Base-by-base conservation (phyloP, 202 grass and related monocot genomes). In the Zizania palustris region DNA sequence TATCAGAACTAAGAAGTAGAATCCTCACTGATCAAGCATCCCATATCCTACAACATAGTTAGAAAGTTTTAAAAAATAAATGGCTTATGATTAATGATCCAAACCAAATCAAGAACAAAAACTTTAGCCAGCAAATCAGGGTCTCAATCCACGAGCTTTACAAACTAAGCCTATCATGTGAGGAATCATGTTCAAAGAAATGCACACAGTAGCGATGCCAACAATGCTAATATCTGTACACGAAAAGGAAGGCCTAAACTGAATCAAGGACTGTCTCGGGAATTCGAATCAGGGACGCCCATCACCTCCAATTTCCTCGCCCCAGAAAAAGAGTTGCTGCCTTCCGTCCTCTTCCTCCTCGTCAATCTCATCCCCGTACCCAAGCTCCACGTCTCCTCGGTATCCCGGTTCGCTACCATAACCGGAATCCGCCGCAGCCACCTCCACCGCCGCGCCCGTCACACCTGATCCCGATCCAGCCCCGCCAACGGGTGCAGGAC, bases 401-500 rank as follows among this genome's bases (percentile, higher is more conserved):
- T 98, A 98, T 3, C 95, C 95, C 18, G 95, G 91, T 34, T 98
- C 95, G 71, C 95, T 98, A 45, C 95, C 86, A 21, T 98, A 98
- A 3, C 95, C 95, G 14, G 95, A 90, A 63, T 98, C 95, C 28
- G 80, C 85, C 9, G 59, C 72, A 3, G 76, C 72, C n/a, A 60
- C 72, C 76, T 88, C 76, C 21, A 61, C 86, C 18, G 16, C 81
- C 4, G 76, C 36, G 37, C 70, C 71, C 22, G n/a, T 28, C 18
- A 16, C 76, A 36, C 71, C 81, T 19, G 57, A 55, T 65, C 71
- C 86, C 3, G 59, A 73, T 37, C 65, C 86, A 18, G n/a, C 59
- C 64, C 71, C 76, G 18, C 71, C 65, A 43, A 80, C 21, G 49
- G 76, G 81, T 13, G 76, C 65, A 6, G 65, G 66, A 20, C 75